Base-by-base conservation (phyloP, 805 yeast genomes). In the Dipodascopsis uninucleata region DNA sequence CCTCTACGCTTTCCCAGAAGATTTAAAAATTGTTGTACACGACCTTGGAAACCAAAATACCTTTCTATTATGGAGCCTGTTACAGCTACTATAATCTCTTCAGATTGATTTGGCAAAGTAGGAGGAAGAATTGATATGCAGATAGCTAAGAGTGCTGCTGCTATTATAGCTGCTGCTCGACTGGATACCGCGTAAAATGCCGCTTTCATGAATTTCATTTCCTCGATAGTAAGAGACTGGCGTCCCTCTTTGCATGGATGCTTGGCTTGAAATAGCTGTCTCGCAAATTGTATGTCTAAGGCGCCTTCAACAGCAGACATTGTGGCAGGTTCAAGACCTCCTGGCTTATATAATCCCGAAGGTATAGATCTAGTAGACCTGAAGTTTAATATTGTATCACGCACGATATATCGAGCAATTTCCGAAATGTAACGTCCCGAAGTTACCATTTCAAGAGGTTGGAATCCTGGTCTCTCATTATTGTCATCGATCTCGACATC, bases 341-440 rank as follows among this genome's bases (percentile, higher is more conserved):
- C 57, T n/a, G 45, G 55, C 23, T 2, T n/a, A 21, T 53, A 55
- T 21, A 63, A 43, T 3, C 58, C 62, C 24, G 35, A 17, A 22
- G 63, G 62, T 12, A 55, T 18, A 1, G 25, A 37, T 9, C 16
- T 31, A 10, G 16, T 18, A 23, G 40, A 39, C 28, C 54, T 24
- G 23, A 17, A 25, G 26, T 46, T 31, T 31, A 72, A 61, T 60
- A 81, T 80, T 46, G 86, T 67, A 53, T 87, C 95, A 33, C 83
- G 71, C 36, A 88, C 63, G 8, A 82, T 71, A 43, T 79, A 78
- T 62, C 97, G 74, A 45, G 85, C 71, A 29, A 88, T 71, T 62
- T 88, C 97, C 47, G 96, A 96, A 59, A 88, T 66, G 60, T 83
- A 88, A 82, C 88, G 79, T 36, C 96, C 97, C 48, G 87, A 77